Conservation (phyloP, 176 grass and related monocot species). For the Oryza officinalis region DNA sequence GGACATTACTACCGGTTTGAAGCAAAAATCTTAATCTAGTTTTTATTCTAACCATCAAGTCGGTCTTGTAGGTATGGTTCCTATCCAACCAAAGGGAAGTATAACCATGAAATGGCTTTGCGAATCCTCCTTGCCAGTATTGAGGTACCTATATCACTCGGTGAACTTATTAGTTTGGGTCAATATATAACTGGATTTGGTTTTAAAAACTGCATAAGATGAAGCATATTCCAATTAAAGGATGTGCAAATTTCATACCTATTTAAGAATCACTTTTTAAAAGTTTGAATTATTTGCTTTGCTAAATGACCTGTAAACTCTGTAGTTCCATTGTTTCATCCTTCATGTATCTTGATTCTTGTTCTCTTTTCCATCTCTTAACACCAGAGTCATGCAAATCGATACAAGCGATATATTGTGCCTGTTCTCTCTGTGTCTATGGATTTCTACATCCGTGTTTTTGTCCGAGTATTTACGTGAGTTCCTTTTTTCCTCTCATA, state of each 20-base stretch:
- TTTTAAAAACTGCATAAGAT: constrained; percentile 1
- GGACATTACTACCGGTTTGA: constrained; percentile 17
- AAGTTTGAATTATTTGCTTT: constrained; percentile 10
- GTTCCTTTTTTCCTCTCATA: neutral
- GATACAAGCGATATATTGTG: constrained; percentile 94
- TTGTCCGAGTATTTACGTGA: constrained; percentile 97
- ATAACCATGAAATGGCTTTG: constrained; percentile 99
- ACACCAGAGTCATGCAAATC: constrained; percentile 90
- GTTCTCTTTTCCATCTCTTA: constrained; percentile 33
- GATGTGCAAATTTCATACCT: constrained; percentile 1
- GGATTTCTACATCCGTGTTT: constrained; percentile 98
- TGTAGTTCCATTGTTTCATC: constrained; percentile 18
- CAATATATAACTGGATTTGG: neutral
- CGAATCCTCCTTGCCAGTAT: constrained; percentile 98
- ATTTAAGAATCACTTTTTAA: neutral
- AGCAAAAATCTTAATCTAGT: constrained; percentile 18
- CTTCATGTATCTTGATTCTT: constrained; percentile 2
- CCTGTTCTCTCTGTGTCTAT: constrained; percentile 90
- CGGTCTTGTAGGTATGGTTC: constrained; percentile 82
- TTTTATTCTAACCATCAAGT: constrained; percentile 33
- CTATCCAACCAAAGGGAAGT: constrained; percentile 91
- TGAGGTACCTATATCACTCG: constrained; percentile 55
- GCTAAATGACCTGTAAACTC: neutral
- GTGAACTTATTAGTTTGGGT: neutral
- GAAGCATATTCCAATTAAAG: neutral